Base-by-base conservation (phyloP, 1,139 yeast species). In the Geotrichum bryndzae region DNA sequence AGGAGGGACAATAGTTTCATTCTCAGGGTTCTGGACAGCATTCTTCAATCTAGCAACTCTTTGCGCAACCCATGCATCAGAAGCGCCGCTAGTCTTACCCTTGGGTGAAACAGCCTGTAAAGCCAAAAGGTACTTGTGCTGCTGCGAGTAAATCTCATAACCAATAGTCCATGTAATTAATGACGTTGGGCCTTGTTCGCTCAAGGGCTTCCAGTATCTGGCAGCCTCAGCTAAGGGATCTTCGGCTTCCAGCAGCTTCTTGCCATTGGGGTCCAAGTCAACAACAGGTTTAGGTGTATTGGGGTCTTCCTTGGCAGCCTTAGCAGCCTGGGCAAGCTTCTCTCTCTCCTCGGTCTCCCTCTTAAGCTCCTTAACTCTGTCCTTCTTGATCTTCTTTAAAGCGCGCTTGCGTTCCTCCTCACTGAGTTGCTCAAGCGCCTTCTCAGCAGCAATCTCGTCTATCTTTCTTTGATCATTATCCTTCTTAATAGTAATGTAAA, bases 401-500 rank as follows among this genome's bases (percentile, higher is more conserved):
- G 70, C 70, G 63, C 68, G 68, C 68, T 74, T 74, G 51, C 67
- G 66, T 57, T 73, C 75, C 13, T 71, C 73, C 53, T 73, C 75
- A 56, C 67, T 69, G 53, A 73, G 59, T 0, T 71, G 73, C 38
- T 67, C 67, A 29, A 62, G 66, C 27, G 69, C 64, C 63, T 65
- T 66, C 65, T 68, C 66, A 61, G 57, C 67, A 38, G 61, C 66
- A 27, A 51, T 57, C 8, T 56, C 64, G 22, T 65, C 67, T 1
- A 64, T 70, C 66, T 63, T 67, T 66, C 38, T 65, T 25, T 51
- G 62, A 62, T 29, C 59, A 54, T 7, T 58, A 18, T 58, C 55
- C 35, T 66, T 68, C 51, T 68, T 73, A 22, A 85, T 69, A 25
- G 82, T 82, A 62, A 85, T 77, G 69, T 87, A 84, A 57, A 90